phyloP scores from a whole-genome alignment of 2,329 filamentous ascomycete species.

The Rhexocercosporidium sp. region DNA sequence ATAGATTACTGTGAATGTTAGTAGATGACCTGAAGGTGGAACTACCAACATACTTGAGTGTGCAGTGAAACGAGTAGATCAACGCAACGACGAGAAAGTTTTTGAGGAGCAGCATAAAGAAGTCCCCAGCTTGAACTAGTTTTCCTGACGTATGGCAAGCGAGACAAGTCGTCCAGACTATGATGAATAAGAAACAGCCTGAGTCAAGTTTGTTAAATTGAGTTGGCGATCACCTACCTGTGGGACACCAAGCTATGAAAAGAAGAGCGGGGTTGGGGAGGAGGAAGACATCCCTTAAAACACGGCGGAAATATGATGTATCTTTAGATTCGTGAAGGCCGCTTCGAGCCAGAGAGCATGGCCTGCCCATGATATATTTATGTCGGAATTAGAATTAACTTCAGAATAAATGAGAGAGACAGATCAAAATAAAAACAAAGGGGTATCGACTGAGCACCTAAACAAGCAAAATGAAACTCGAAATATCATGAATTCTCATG shows the following conservation, averaged over 20 bases:
- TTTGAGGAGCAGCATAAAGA: background rate
- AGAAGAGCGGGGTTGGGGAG: background rate
- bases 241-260: conserved; percentile 3
- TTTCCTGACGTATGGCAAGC: conserved; percentile 2
- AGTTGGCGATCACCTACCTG: background rate
- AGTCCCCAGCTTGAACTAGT: background rate
- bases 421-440: too few species aligned
- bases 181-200: background rate
- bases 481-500: background rate
- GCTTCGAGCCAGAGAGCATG: background rate
- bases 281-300: background rate
- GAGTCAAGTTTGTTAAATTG: background rate
- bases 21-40: background rate
- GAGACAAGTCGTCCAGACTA: conserved; percentile 7
- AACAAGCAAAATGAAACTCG: background rate
- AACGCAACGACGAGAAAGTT: background rate
- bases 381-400: background rate
- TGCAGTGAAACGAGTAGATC: background rate
- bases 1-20: background rate
- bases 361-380: background rate
- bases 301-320: background rate
- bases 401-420: background rate
- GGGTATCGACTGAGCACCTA: background rate
- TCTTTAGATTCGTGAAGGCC: background rate
- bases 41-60: background rate